phyloP scores from a whole-genome alignment of 2,329 filamentous ascomycete species.

The Microcyclospora pomicola region DNA sequence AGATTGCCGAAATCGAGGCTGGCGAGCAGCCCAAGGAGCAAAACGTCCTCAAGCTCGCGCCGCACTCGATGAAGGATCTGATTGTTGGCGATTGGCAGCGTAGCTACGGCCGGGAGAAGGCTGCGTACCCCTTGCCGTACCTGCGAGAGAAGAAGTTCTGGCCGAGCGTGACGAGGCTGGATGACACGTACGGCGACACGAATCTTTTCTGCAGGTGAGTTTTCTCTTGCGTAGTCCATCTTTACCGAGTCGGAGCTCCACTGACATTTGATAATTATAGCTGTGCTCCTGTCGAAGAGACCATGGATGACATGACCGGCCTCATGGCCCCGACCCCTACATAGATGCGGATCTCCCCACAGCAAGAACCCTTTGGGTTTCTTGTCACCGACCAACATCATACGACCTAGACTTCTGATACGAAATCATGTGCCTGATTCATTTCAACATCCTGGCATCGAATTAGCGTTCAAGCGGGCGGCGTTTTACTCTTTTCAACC shows the following conservation, averaged over 20 bases:
- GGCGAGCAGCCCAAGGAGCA: constrained; percentile 59
- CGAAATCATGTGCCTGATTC: neutral
- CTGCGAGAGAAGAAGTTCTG: constrained; percentile 96
- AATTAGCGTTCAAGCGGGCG: constrained; percentile 3
- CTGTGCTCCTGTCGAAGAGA: constrained; percentile 63
- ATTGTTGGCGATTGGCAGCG: constrained; percentile 62
- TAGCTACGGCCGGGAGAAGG: constrained; percentile 66
- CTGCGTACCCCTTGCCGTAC: constrained; percentile 73
- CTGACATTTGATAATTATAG: constrained; percentile 5
- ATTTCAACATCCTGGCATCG: neutral
- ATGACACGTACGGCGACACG: constrained; percentile 80
- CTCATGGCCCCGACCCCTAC: constrained; percentile 19
- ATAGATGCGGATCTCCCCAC: too few relatives aligned
- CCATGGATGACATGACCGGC: constrained; percentile 26
- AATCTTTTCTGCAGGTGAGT: constrained; percentile 76
- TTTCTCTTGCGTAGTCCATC: neutral
- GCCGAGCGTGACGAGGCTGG: constrained; percentile 72
- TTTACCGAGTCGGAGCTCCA: too few relatives aligned
- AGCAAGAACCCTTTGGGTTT: too few relatives aligned
- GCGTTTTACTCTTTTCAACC: neutral
- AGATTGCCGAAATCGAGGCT: constrained; percentile 73
- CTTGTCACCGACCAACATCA: too few relatives aligned
- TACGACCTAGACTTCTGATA: neutral
- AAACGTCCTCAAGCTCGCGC: constrained; percentile 81
- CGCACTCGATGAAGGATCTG: constrained; percentile 73